Conservation (phyloP, 2,329 filamentous ascomycete species). For the Fusarium proliferatum region DNA sequence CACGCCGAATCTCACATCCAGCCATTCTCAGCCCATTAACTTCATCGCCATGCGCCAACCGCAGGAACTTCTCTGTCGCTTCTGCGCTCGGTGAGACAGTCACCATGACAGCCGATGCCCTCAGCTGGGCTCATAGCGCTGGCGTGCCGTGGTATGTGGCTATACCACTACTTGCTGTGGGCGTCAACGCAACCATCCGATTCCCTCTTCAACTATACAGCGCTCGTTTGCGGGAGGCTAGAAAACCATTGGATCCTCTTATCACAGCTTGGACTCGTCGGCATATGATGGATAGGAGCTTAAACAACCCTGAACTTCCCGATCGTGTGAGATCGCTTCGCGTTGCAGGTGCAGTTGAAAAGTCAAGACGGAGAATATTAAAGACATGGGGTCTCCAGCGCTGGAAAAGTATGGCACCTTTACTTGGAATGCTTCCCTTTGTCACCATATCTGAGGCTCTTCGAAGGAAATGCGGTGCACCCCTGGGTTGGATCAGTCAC, state of each 20-base stretch:
- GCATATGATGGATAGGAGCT: constrained; percentile 29
- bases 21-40: constrained; percentile 4
- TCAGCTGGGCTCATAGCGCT: constrained; percentile 58
- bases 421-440: constrained; percentile 61
- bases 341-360: constrained; percentile 41
- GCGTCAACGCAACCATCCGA: constrained; percentile 58
- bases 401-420: constrained; percentile 57
- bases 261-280: constrained; percentile 48
- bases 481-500: constrained; percentile 46
- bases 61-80: constrained; percentile 50
- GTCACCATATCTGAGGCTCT: constrained; percentile 62
- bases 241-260: constrained; percentile 47
- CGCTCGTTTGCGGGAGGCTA: constrained; percentile 46
- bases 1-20: constrained; percentile 12
- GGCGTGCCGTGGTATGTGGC: constrained; percentile 65
- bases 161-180: constrained; percentile 63
- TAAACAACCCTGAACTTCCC: constrained; percentile 14
- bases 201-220: constrained; percentile 60
- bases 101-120: constrained; percentile 54
- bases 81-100: constrained; percentile 50
- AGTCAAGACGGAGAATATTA: constrained; percentile 50
- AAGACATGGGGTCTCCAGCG: constrained; percentile 56
- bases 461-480: constrained; percentile 57
- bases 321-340: constrained; percentile 41
- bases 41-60: constrained; percentile 18